phyloP scores from a whole-genome alignment of 1,284 basidiomycete species.

The Entoloma clypeatum region DNA sequence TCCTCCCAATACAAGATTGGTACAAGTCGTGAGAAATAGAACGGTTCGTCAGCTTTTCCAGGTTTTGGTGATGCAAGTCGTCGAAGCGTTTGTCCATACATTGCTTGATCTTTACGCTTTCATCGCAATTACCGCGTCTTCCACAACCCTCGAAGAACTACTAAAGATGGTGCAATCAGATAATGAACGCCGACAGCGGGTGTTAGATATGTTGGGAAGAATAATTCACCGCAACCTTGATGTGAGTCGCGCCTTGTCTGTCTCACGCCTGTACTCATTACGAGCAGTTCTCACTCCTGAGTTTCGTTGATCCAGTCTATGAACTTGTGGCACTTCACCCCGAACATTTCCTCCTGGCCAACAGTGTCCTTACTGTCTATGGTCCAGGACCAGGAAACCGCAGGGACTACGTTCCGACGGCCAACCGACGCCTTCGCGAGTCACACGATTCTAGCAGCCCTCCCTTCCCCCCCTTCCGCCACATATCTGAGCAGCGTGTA shows the following conservation, averaged over 20 bases:
- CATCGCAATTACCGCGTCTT: conserved; percentile 12
- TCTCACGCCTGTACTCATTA: conserved; percentile 1
- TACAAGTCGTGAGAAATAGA: no score
- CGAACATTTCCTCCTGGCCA: conserved; percentile 19
- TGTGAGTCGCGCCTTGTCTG: conserved; percentile 6
- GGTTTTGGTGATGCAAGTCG: no score
- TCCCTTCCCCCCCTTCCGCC: conserved; percentile 16
- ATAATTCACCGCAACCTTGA: conserved; percentile 5
- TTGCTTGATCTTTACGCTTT: conserved; percentile 14
- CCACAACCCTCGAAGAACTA: conserved; percentile 10
- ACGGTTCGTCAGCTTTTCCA: no score
- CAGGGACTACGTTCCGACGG: conserved; percentile 17
- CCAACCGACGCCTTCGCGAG: conserved; percentile 16
- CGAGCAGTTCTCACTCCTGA: conserved; percentile 3
- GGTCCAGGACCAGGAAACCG: conserved; percentile 9
- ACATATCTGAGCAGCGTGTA: conserved; percentile 2
- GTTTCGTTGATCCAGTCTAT: conserved; percentile 4
- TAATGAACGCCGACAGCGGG: conserved; percentile 39
- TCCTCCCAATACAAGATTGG: no score
- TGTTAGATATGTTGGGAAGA: conserved; percentile 6
- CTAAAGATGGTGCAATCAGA: conserved; percentile 9
- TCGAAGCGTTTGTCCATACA: conserved; percentile 11
- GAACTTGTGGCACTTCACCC: conserved; percentile 20
- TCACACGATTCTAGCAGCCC: conserved; percentile 10
- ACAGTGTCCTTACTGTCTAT: conserved; percentile 14